Base-by-base conservation (phyloP, 2,329 filamentous ascomycete species). In the Gyromitra esculenta region DNA sequence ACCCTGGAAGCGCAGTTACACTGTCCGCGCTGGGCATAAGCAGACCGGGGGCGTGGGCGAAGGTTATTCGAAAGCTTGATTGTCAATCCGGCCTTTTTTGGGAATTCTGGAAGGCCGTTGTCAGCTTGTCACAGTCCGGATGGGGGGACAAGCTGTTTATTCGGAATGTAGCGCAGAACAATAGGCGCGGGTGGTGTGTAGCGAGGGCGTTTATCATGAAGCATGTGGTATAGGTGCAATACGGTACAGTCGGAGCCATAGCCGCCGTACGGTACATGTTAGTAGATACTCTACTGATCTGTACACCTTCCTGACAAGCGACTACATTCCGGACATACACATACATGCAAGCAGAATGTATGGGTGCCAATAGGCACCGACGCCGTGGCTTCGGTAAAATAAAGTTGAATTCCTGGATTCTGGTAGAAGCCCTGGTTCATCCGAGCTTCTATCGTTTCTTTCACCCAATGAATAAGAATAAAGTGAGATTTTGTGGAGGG, bases 321-420 rank as follows among this genome's bases (percentile, higher is more conserved):
- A 52, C 21, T 37, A 54, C 65, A 57, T 59, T 57, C 39, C 60
- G 25, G 50, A 59, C 50, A 18, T 62, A 62, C 56, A 35, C 18
- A 41, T 25, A 52, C 57, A 69, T 63, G 60, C 59, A 59, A 59
- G 35, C n/a, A 11, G n/a, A 31, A 48, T 41, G 57, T 56, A 48
- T 56, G 21, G 39, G 62, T 70, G 11, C 66, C 72, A 69, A 69
- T 69, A 25, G 54, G 54, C 37, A 57, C 59, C 39, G 21, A 56
- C 52, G 45, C 66, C 66, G 52, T 75, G 59, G 57, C 59, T 75
- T 71, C 72, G 72, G 72, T 75, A 75, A 75, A 70, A 57, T 63
- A 71, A 39, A 75, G 66, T 75, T 69, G 66, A 65, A 39, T 66
- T 75, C 65, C 71, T 69, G 52, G 71, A 74, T 67, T 62, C 18